These are phyloP conservation scores for Dactylonectria estremocensis DNA, from an alignment of 2,329 filamentous ascomycete species.

Conservation along the genomic window DNA sequence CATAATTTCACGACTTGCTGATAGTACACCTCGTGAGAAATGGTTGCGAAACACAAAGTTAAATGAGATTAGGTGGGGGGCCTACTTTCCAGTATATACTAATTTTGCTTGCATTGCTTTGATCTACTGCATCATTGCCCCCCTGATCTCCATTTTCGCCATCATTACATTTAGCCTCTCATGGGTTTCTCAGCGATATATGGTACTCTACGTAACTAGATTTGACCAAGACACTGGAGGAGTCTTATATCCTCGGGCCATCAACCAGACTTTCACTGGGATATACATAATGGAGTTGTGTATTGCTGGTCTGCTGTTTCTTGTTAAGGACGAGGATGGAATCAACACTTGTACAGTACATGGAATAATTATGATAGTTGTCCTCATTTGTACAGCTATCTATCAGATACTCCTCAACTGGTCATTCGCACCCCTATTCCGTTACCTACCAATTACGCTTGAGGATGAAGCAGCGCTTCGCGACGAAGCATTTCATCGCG, in stretches of 20 bases:
- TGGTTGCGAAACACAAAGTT: slow-evolving; percentile 88
- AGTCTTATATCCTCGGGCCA: slow-evolving; percentile 89
- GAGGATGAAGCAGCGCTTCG: slow-evolving; percentile 93
- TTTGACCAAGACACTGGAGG: slow-evolving; percentile 93
- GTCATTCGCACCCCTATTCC: slow-evolving; percentile 87
- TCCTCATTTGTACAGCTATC: slow-evolving; percentile 76
- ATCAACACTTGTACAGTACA: slow-evolving; percentile 78
- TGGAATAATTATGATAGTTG: slow-evolving; percentile 86
- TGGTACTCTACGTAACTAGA: slow-evolving; percentile 93
- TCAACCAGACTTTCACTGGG: slow-evolving; percentile 96
- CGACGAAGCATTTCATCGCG: slow-evolving; percentile 80
- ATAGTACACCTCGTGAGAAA: slow-evolving; percentile 86
- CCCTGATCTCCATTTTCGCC: slow-evolving; percentile 92
- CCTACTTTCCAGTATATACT: slow-evolving; percentile 95
- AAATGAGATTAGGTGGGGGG: slow-evolving; percentile 87
- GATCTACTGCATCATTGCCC: slow-evolving; percentile 90
- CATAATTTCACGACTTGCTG: slow-evolving; percentile 82
- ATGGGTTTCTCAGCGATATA: slow-evolving; percentile 95
- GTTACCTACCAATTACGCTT: slow-evolving; percentile 92
- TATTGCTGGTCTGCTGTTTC: slow-evolving; percentile 90
- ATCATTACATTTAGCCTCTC: slow-evolving; percentile 92
- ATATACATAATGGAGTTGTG: slow-evolving; percentile 95
- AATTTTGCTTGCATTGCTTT: slow-evolving; percentile 94
- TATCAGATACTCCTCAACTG: slow-evolving; percentile 87
- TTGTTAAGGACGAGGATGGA: slow-evolving; percentile 72